Conservation (phyloP, 257 asterid species). For the Capsicum pubescens region DNA sequence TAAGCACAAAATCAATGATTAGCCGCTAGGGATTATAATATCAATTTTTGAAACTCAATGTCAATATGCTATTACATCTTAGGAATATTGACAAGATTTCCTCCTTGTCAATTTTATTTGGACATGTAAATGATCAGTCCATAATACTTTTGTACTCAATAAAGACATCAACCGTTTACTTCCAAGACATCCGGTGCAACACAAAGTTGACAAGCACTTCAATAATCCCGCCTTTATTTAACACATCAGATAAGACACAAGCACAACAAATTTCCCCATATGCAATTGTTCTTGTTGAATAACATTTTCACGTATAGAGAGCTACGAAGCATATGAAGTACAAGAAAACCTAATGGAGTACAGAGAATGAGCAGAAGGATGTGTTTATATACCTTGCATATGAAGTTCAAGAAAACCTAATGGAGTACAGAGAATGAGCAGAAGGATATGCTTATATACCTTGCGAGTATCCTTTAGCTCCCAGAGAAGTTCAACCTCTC, state of each 20-base stretch:
- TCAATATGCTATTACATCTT: neutral
- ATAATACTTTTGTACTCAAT: neutral
- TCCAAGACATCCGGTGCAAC: neutral
- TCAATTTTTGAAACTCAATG: neutral
- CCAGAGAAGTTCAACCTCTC: conserved; percentile 86
- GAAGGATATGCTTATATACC: conserved; percentile 51
- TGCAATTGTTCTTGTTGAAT: conserved; percentile 3
- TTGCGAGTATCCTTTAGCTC: conserved; percentile 69
- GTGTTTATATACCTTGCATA: neutral
- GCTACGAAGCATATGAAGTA: neutral
- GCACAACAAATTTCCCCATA: neutral
- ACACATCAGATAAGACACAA: neutral
- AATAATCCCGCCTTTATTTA: neutral
- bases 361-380: neutral
- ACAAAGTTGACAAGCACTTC: neutral
- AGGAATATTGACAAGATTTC: neutral
- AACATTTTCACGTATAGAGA: neutral
- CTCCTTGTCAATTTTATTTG: conserved; percentile 3
- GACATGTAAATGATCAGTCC: conserved; percentile 17
- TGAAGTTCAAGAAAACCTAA: conserved; percentile 13
- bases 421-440: neutral
- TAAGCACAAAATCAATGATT: neutral
- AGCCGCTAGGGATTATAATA: neutral
- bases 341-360: neutral
- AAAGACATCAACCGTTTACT: neutral